A percentile compares a stretch with the other conserved stretches of the same genome.
Conservation (phyloP, 306 rosid genomes). For the Lotus japonicus region DNA sequence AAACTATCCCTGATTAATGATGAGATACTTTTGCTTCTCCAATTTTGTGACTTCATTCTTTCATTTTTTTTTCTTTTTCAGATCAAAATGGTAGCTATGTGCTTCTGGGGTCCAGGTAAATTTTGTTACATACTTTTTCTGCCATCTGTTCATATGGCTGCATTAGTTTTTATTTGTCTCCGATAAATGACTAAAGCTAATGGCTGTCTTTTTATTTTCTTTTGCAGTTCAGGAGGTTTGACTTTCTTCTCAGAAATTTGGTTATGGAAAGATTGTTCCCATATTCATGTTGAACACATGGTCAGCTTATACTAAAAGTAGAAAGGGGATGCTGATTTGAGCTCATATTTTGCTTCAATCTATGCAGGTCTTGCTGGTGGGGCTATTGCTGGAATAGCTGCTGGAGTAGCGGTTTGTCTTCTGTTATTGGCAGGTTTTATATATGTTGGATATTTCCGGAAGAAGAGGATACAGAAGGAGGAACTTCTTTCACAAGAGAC, state of each 20-base stretch:
- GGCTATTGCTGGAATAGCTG: slow-evolving; percentile 62
- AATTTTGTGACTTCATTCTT: too few relatives aligned
- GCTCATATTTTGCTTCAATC: slow-evolving; percentile 34
- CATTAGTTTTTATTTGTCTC: not conserved
- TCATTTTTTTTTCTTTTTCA: slow-evolving; percentile 31
- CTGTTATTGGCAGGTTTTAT: slow-evolving; percentile 45
- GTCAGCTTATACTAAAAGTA: slow-evolving; percentile 6
- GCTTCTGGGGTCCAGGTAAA: slow-evolving; percentile 50
- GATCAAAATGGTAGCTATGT: slow-evolving; percentile 55
- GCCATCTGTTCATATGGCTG: not conserved
- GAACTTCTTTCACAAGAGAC: slow-evolving; percentile 25
- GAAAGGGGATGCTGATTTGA: slow-evolving; percentile 18
- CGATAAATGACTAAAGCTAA: not conserved
- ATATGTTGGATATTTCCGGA: slow-evolving; percentile 44
- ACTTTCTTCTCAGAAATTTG: slow-evolving; percentile 32
- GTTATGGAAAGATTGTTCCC: slow-evolving; percentile 17
- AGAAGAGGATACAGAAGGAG: slow-evolving; percentile 30
- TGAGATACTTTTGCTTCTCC: too few relatives aligned
- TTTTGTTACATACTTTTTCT: slow-evolving; percentile 8
- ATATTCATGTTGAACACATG: slow-evolving; percentile 13
- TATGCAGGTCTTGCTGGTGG: slow-evolving; percentile 65
- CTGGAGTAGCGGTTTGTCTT: slow-evolving; percentile 51
- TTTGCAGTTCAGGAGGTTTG: slow-evolving; percentile 74
- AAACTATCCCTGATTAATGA: too few relatives aligned
- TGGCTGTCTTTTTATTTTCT: slow-evolving; percentile 25